Evolutionary conservation across 1,284 basidiomycete species (phyloP), one percentile per base, ranked within the genome.

Genomic region (Tilletiaria anomala): DNA sequence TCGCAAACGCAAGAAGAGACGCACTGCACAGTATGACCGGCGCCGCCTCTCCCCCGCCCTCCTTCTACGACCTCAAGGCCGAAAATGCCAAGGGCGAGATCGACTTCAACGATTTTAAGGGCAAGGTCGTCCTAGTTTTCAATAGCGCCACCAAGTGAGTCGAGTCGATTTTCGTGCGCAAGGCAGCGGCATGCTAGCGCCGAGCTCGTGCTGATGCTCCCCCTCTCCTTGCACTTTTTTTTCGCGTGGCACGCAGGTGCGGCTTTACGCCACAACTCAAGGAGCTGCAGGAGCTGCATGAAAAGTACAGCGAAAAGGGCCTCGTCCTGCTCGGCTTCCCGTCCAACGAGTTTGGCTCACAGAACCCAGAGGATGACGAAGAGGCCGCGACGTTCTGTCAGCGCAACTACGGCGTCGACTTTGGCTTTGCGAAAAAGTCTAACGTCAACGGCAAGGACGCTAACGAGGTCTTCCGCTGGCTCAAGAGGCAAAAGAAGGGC

Each of bases 281-380:
- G 76, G 80, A 83, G 50, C 75, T 93, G 16, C 83, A 93, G 69
- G 72, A 71, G 5, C 70, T 93, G 24, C 78, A 88, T 68, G 78
- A 87, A 53, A 84, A 86, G 68, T 80, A 87, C 72, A 79, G 80
- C 54, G 78, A 80, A 43, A 72, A 76, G 46, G 82, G 73, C 14
- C 74, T 91, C 41, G 72, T 79, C 45, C 76, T 89, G 54, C 73
- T 91, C 44, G 86, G 87, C 2, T 89, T 43, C 73, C 86, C 86
- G 22, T 88, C 79, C 72, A 89, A 91, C 67, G 86, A 88, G 72
- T 83, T 83, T 44, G 70, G 55, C 6, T 42, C 45, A 34, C 63
- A 66, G 48, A 61, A 65, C 35, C 63, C 63, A 10, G 61, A 47
- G 14, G 43, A 54, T 29, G 60, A 65, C 37, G 58, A 63, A 4